Base-by-base conservation (phyloP, 169 alveolate genomes). In the Plasmodium cynomolgi region DNA sequence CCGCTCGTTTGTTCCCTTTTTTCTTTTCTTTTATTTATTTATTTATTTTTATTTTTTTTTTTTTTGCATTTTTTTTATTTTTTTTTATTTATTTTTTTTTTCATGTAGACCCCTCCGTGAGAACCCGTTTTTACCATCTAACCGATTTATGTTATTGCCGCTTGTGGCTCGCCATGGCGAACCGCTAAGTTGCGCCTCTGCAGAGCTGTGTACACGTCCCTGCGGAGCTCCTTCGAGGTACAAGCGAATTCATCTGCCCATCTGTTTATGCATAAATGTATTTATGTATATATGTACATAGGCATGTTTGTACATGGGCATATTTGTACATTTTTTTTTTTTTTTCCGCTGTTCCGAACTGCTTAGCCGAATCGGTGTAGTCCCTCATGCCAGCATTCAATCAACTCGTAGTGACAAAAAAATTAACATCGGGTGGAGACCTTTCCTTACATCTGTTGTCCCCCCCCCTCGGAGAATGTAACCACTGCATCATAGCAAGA, bases 181-280 rank as follows among this genome's bases (percentile, higher is more conserved):
- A 68, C 77, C 77, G 3, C 34, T n/a, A 62, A 26, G 75, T 7
- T 26, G 75, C 33, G 75, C 37, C 75, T 68, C 37, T 20, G 41
- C 77, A 68, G 77, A 26, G 77, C 77, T 68, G 77, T 68, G 77
- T 68, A 68, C n/a, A 23, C 77, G 77, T 23, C 77, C 77, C n/a
- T 15, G 77, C n/a, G 31, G 31, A 68, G 33, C 37, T 23, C 31
- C 34, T 68, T 29, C 13, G 15, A 68, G 37, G 29, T 26, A 8
- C 62, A 50, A 17, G 62, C 62, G 62, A 13, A 50, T 50, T 50
- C 26, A 50, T 50, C 23, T 50, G 8, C 62, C 8, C 62, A 50
- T 11, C 62, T 15, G 62, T 50, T 50, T 50, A 50, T 50, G 26
- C 23, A 50, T 13, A 15, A 2, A 50, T 50, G 2, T 50, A 3